These are phyloP conservation scores for Crithidia sp. DNA, from an alignment of 208 protist genomes.

Conservation along the genomic window DNA sequence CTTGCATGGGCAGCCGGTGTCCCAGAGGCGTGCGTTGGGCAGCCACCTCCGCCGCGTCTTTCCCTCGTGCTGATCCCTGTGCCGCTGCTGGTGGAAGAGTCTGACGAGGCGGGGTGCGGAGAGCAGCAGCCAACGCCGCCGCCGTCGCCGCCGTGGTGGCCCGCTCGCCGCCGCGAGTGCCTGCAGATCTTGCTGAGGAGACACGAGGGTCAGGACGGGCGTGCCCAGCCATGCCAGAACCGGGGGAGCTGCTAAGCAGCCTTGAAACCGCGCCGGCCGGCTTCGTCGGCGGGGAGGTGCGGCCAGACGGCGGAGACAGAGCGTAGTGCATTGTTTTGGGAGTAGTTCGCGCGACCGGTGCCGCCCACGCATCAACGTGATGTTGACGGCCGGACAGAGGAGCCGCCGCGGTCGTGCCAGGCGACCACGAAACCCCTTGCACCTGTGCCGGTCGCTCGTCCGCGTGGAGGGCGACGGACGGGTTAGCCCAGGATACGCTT, in stretches of 20 bases:
- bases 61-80: background rate
- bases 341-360: background rate
- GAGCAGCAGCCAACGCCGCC: conserved; percentile 1
- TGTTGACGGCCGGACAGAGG: background rate
- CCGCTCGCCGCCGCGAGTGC: background rate
- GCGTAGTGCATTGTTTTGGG: background rate
- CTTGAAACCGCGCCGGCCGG: background rate
- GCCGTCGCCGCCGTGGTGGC: conserved; percentile 6
- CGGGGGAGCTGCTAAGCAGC: background rate
- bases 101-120: conserved; percentile 14
- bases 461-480: background rate
- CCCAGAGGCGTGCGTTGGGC: background rate
- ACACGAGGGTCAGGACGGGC: background rate
- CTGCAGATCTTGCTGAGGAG: background rate
- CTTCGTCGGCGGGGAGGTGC: background rate
- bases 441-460: conserved; percentile 6
- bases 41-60: background rate
- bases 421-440: conserved; percentile 2
- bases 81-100: background rate
- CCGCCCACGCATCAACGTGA: background rate
- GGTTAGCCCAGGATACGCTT: background rate
- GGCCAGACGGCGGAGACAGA: background rate
- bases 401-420: background rate
- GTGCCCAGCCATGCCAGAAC: background rate
- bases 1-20: background rate